Percentiles rank a stretch among this genome's conserved stretches.
These are phyloP conservation scores for Corynascus novoguineensis DNA, from an alignment of 495 filamentous ascomycete genomes.

Conservation along the genomic window DNA sequence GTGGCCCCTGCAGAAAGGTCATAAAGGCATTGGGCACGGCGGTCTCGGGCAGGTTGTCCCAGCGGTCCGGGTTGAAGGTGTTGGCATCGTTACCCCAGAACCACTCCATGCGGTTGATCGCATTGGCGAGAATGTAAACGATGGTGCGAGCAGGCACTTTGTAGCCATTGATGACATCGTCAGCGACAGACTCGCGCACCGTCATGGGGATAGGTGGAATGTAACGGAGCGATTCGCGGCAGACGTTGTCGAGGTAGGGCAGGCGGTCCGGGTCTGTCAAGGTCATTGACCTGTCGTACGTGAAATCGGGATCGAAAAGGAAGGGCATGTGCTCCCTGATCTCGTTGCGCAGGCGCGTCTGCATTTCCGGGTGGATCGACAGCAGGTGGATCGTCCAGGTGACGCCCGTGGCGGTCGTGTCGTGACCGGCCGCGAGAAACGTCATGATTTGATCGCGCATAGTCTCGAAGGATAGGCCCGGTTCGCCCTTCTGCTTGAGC, in stretches of 20 bases:
- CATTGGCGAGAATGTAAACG: constrained; percentile 34
- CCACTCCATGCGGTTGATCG: constrained; percentile 34
- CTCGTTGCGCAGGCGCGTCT: constrained; percentile 32
- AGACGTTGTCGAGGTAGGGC: constrained; percentile 42
- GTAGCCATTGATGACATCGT: constrained; percentile 28
- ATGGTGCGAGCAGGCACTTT: constrained; percentile 29
- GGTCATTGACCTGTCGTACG: constrained; percentile 13
- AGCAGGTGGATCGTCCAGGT: constrained; percentile 35
- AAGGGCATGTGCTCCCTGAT: constrained; percentile 38
- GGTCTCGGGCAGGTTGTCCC: constrained; percentile 31
- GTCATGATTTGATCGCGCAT: constrained; percentile 49
- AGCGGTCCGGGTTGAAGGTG: constrained; percentile 38
- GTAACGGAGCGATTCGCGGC: constrained; percentile 45
- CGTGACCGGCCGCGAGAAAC: constrained; percentile 38
- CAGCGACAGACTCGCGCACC: constrained; percentile 30
- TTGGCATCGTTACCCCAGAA: constrained; percentile 36
- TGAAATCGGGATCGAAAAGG: constrained; percentile 25
- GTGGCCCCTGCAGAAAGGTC: constrained; percentile 38
- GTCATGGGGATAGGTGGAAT: constrained; percentile 44
- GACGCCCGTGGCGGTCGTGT: constrained; percentile 37
- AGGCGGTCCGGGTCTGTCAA: constrained; percentile 27
- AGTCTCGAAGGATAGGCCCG: constrained; percentile 35
- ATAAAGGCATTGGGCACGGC: constrained; percentile 33
- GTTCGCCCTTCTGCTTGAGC: constrained; percentile 20
- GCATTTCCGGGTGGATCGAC: constrained; percentile 31